Conservation (phyloP, 2,329 filamentous ascomycete species). For the Trichoderma atrobrunneum region DNA sequence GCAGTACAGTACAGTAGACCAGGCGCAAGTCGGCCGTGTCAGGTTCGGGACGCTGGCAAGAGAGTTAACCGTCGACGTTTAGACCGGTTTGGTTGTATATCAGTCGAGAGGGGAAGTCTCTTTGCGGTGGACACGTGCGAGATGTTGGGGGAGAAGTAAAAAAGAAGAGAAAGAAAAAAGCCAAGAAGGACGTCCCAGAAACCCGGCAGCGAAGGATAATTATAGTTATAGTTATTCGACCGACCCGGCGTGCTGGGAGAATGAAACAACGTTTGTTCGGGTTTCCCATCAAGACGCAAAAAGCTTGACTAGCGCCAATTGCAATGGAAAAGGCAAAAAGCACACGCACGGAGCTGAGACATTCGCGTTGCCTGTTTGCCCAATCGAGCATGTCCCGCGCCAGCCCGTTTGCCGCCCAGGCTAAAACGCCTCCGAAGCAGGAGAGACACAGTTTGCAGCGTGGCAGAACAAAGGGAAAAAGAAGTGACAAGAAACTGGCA, state of each 20-base stretch:
- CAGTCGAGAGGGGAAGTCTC: no score
- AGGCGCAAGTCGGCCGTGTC: neutral
- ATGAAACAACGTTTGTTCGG: neutral
- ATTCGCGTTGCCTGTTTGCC: neutral
- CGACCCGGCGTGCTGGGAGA: neutral
- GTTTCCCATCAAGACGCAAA: neutral
- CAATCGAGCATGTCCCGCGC: neutral
- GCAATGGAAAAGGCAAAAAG: neutral
- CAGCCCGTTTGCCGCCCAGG: conserved; percentile 9
- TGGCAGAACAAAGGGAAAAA: neutral
- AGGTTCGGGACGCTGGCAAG: neutral
- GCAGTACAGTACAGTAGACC: neutral
- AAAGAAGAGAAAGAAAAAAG: neutral
- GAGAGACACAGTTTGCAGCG: neutral
- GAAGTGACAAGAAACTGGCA: neutral
- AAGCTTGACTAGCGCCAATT: conserved; percentile 6
- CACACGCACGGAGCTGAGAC: conserved; percentile 1
- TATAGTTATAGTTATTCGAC: neutral
- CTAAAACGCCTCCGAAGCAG: conserved; percentile 7
- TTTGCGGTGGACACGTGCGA: neutral
- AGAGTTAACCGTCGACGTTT: neutral
- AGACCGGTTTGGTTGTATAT: no score
- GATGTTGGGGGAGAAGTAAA: neutral
- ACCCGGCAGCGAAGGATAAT: neutral
- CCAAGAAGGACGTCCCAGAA: neutral